Conservation (phyloP, 352 stramenopile species). For the Peronospora farinosa region DNA sequence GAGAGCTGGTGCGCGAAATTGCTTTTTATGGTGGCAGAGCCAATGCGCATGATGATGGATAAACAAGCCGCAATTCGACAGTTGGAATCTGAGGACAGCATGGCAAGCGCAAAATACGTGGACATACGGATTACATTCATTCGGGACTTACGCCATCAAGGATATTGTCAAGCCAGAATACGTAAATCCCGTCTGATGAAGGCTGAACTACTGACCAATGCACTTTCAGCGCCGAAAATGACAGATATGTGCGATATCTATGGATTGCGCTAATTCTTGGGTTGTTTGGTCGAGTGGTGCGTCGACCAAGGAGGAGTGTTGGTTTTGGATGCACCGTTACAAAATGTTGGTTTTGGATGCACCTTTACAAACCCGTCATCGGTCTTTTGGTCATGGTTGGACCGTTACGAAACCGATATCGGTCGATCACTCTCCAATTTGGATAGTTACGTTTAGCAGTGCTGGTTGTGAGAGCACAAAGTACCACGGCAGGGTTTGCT, state of each 20-base stretch:
- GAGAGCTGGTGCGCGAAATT: background rate
- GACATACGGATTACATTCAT: background rate
- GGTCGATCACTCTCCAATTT: too few relatives aligned
- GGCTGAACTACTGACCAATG: background rate
- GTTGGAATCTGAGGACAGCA: background rate
- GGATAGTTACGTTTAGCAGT: too few relatives aligned
- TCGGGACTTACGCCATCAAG: background rate
- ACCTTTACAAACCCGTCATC: too few relatives aligned
- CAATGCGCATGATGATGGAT: background rate
- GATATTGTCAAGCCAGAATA: background rate
- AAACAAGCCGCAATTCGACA: background rate
- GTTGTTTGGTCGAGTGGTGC: too few relatives aligned
- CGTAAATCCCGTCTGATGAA: background rate
- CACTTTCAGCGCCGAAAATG: background rate
- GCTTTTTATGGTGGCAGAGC: constrained; percentile 1
- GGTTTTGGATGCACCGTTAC: too few relatives aligned
- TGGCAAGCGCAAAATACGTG: background rate
- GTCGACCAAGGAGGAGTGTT: too few relatives aligned
- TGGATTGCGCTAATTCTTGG: too few relatives aligned
- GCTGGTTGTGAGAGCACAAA: too few relatives aligned
- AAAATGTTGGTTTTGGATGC: too few relatives aligned
- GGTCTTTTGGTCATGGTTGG: too few relatives aligned
- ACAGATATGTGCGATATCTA: background rate
- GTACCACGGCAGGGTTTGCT: too few relatives aligned
- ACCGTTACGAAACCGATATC: too few relatives aligned